phyloP scores from a whole-genome alignment of 805 yeast genomes.

The Teunomyces gatunensis region DNA sequence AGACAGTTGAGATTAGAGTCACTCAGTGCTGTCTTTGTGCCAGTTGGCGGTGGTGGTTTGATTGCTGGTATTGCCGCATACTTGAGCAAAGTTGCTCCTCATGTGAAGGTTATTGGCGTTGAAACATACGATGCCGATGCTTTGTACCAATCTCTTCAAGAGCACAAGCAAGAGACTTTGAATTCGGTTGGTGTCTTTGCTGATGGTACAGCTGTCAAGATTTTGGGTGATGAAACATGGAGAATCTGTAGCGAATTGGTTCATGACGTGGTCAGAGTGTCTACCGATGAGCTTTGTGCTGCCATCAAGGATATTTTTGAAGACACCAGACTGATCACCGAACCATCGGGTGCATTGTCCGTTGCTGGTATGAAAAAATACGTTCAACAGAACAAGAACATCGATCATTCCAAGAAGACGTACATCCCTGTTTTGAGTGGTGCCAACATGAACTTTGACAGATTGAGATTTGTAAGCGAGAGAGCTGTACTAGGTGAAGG shows the following conservation, averaged over 20 bases:
- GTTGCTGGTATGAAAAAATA: slow-evolving; percentile 94
- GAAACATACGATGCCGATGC: slow-evolving; percentile 96
- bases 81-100: slow-evolving; percentile 95
- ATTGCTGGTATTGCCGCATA: slow-evolving; percentile 89
- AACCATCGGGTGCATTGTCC: slow-evolving; percentile 95
- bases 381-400: slow-evolving; percentile 62
- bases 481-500: slow-evolving; percentile 99
- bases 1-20: slow-evolving; percentile 80
- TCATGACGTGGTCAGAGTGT: slow-evolving; percentile 84
- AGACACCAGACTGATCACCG: slow-evolving; percentile 90
- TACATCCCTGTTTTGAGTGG: slow-evolving; percentile 89
- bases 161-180: slow-evolving; percentile 54
- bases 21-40: slow-evolving; percentile 82
- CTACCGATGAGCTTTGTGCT: slow-evolving; percentile 92
- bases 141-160: slow-evolving; percentile 66
- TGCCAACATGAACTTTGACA: slow-evolving; percentile 97
- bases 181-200: slow-evolving; percentile 92
- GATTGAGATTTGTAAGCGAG: slow-evolving; percentile 93
- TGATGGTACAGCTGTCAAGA: slow-evolving; percentile 95
- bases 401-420: slow-evolving; percentile 65
- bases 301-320: slow-evolving; percentile 96
- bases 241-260: slow-evolving; percentile 71
- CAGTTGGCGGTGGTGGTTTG: slow-evolving; percentile 97
- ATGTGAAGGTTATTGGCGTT: slow-evolving; percentile 90
- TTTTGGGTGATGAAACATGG: slow-evolving; percentile 89